These are phyloP conservation scores for Keithomyces neogunnii DNA, from an alignment of 2,329 filamentous ascomycete species.

Conservation along the genomic window DNA sequence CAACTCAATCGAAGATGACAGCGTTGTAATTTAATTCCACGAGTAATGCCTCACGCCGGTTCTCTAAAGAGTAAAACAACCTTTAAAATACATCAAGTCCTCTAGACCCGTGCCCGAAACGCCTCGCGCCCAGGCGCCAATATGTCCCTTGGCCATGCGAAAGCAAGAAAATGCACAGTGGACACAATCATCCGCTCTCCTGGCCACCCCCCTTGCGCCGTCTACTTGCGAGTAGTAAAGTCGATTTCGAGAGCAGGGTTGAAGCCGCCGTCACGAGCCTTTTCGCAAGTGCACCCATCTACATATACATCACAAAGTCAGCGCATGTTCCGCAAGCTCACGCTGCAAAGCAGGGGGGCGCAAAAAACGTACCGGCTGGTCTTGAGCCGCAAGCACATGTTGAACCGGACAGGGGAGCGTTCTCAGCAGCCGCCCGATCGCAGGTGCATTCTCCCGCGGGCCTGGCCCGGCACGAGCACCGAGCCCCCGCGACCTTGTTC, in stretches of 20 bases:
- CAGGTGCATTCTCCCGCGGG: slow-evolving; percentile 77
- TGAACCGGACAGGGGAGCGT: slow-evolving; percentile 47
- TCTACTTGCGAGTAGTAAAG: slow-evolving; percentile 64
- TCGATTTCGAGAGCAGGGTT: slow-evolving; percentile 68
- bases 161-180: neutral
- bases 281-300: slow-evolving; percentile 79
- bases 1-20: too few species aligned
- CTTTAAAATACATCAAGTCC: too few species aligned
- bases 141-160: neutral
- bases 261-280: slow-evolving; percentile 52
- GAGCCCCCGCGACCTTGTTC: slow-evolving; percentile 63
- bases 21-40: too few species aligned
- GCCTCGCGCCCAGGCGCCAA: neutral
- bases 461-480: slow-evolving; percentile 78
- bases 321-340: neutral
- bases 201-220: neutral
- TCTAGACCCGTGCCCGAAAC: neutral
- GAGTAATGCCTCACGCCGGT: too few species aligned
- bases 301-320: slow-evolving; percentile 8
- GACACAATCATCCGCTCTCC: neutral
- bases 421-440: slow-evolving; percentile 62
- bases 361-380: slow-evolving; percentile 50
- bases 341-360: too few species aligned
- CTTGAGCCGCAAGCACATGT: slow-evolving; percentile 74
- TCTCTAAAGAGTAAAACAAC: too few species aligned